Evolutionary conservation across 768 basidiomycete species (phyloP).

Genomic region (Peribolospora baueri): DNA sequence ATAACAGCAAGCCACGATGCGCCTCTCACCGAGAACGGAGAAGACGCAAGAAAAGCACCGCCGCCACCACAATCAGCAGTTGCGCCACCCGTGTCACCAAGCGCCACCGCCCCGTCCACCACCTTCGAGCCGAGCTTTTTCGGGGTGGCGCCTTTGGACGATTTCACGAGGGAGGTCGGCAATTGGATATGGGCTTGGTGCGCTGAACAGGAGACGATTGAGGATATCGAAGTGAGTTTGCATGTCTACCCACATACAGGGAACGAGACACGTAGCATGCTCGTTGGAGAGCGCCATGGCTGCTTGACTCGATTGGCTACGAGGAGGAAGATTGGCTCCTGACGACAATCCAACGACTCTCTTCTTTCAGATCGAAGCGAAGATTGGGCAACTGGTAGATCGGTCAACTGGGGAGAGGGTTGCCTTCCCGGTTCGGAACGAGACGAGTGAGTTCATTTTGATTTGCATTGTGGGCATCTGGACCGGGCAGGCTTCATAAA

Average conservation of each 20-base stretch:
- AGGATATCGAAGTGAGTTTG: conserved; percentile 33
- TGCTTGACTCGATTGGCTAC: neutral
- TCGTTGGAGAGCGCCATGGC: neutral
- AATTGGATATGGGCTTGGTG: conserved; percentile 50
- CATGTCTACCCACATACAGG: neutral
- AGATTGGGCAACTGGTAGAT: conserved; percentile 54
- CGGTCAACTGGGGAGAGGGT: conserved; percentile 32
- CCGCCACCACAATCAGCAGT: too few relatives aligned
- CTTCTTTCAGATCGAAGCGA: conserved; percentile 41
- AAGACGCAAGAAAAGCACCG: too few relatives aligned
- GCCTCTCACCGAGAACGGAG: too few relatives aligned
- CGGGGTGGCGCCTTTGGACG: conserved; percentile 71
- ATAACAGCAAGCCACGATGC: too few relatives aligned
- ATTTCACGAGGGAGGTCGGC: conserved; percentile 73
- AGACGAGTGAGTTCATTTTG: conserved; percentile 41
- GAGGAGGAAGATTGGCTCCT: neutral
- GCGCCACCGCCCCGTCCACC: too few relatives aligned
- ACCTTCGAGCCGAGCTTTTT: conserved; percentile 37
- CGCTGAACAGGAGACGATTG: conserved; percentile 4
- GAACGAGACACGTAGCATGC: neutral
- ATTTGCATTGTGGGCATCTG: too few relatives aligned
- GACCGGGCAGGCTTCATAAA: too few relatives aligned
- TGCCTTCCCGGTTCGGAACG: conserved; percentile 45
- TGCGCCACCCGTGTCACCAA: too few relatives aligned
- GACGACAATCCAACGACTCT: neutral